These are phyloP conservation scores for Glonium stellatum DNA, from an alignment of 495 filamentous ascomycete genomes.

Conservation along the genomic window DNA sequence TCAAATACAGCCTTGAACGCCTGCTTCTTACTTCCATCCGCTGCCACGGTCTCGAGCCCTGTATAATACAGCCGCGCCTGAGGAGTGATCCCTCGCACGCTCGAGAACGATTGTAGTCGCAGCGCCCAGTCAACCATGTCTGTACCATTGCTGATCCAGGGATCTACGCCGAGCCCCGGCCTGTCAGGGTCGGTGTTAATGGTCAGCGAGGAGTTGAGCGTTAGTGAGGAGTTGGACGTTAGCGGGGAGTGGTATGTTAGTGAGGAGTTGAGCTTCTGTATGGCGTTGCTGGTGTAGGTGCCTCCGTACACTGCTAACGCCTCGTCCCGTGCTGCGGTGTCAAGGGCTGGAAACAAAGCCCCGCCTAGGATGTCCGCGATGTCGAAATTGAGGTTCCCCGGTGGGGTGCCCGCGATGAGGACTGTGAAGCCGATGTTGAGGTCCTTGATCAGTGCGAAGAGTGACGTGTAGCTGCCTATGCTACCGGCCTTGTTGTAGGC, in stretches of 20 bases:
- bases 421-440: slow-evolving; percentile 17
- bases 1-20: slow-evolving; percentile 42
- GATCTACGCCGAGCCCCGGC: slow-evolving; percentile 41
- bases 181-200: slow-evolving; percentile 34
- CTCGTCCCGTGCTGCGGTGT: slow-evolving; percentile 8
- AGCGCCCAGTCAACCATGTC: slow-evolving; percentile 32
- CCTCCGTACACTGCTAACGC: slow-evolving; percentile 9
- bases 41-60: slow-evolving; percentile 29
- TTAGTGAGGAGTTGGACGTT: neutral
- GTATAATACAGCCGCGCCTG: slow-evolving; percentile 39
- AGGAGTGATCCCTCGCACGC: slow-evolving; percentile 10
- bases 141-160: slow-evolving; percentile 48
- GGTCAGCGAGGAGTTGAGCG: slow-evolving; percentile 21
- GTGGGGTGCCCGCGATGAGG: slow-evolving; percentile 7
- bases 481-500: slow-evolving; percentile 11
- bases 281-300: slow-evolving; percentile 1
- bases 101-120: slow-evolving; percentile 29
- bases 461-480: slow-evolving; percentile 9
- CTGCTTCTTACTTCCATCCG: slow-evolving; percentile 34
- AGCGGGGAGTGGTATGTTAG: too few relatives aligned
- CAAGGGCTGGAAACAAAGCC: slow-evolving; percentile 6
- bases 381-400: too few relatives aligned
- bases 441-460: slow-evolving; percentile 5
- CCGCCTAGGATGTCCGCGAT: slow-evolving; percentile 10
- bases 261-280: too few relatives aligned